phyloP scores from a whole-genome alignment of 2,329 filamentous ascomycete species.

The Stagonosporopsis chrysanthemi region DNA sequence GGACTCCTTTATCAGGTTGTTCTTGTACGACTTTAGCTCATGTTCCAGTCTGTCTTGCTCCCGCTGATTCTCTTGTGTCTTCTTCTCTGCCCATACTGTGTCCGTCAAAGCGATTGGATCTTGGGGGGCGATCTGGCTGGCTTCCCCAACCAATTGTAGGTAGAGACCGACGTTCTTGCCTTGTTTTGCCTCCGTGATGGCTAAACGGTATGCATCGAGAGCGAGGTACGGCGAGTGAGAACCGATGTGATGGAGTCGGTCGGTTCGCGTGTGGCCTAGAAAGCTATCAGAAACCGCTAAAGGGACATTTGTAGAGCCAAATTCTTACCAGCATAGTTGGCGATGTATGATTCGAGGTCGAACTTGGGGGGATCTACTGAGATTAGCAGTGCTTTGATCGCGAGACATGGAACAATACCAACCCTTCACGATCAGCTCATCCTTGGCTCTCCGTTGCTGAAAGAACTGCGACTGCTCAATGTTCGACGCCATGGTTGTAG shows the following conservation, averaged over 20 bases:
- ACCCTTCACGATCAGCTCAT: constrained; percentile 45
- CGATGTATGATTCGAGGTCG: constrained; percentile 88
- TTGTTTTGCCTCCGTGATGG: constrained; percentile 76
- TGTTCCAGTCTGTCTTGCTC: constrained; percentile 80
- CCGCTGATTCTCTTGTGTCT: constrained; percentile 69
- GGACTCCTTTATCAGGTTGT: constrained; percentile 96
- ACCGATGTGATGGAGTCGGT: constrained; percentile 84
- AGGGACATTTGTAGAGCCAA: neutral
- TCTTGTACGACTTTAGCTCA: constrained; percentile 91
- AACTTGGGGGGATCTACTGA: constrained; percentile 78
- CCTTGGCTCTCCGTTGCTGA: constrained; percentile 37
- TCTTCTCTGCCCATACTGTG: constrained; percentile 75
- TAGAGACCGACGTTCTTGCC: constrained; percentile 79
- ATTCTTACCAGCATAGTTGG: constrained; percentile 81
- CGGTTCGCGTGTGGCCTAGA: constrained; percentile 78
- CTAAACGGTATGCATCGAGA: constrained; percentile 80
- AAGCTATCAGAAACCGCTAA: neutral
- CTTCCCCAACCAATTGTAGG: constrained; percentile 69
- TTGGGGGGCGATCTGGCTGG: constrained; percentile 69
- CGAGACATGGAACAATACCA: neutral
- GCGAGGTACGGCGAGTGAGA: constrained; percentile 77
- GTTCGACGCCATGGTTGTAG: constrained; percentile 41
- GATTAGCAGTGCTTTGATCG: constrained; percentile 26
- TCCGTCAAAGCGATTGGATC: constrained; percentile 75
- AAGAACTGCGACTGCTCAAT: constrained; percentile 49